Base-by-base conservation (phyloP, 1,139 yeast genomes). In the Hemisphaericaspora xylanilytica region DNA sequence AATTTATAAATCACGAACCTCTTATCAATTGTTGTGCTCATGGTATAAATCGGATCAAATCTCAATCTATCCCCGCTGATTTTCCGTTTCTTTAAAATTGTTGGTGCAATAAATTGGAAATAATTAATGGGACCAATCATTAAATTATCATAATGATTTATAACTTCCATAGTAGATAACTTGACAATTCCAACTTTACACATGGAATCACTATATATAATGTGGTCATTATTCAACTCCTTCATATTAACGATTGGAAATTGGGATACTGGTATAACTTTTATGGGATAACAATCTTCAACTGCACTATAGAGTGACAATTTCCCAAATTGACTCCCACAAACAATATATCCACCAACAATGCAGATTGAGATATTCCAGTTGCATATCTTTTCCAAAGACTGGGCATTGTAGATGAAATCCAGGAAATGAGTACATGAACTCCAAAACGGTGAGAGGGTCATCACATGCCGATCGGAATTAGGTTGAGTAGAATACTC, bases 301-400 rank as follows among this genome's bases (percentile, higher is more conserved):
- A 39, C 38, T 3, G 50, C 46, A 35, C 59, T 46, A 37, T 58
- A 63, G 9, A 61, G 39, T 33, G 56, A 30, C 17, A 67, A 41
- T 30, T 53, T 51, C 6, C 73, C 73, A 47, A 61, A 63, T 38
- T 65, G 70, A 8, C 65, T 58, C 0, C 72, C 72, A 38, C 66
- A 58, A 9, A 61, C 49, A 14, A 65, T 39, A 17, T 43, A 15
- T 14, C 47, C 50, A 13, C 46, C 48, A 12, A 51, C 39, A 24
- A 50, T 37, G 33, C 56, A 47, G 8, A 58, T 49, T 4, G 62
- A 52, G 5, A 55, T 51, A 28, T 55, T 47, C 63, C 64, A 55
- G 35, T 53, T 52, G 13, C 56, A 50, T 9, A 56, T 48, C 21
- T 45, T 47, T 20, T 56, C 61, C 16, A 47, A 37, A 10, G 55